Evolutionary conservation across 495 filamentous ascomycete genomes (phyloP), one percentile per base, ranked within the genome.

Genomic region (Tuber brumale): DNA sequence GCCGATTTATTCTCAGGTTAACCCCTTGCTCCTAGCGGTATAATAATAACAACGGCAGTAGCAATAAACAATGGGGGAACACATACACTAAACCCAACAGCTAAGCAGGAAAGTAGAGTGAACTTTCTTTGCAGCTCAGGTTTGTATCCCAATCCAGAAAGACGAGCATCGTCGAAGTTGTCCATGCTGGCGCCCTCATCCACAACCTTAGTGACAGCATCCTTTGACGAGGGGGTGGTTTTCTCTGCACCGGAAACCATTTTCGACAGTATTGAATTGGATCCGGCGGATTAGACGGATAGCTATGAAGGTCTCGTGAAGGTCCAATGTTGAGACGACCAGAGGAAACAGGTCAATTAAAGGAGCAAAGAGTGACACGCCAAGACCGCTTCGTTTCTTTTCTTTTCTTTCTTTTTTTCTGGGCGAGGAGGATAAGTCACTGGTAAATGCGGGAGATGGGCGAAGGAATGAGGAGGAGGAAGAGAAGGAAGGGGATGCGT

Each of bases 11-110:
- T 31, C 27, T 31, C 23, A n/a, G 9, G 12, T 66, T 6, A 66
- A 31, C 57, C 27, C n/a, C 57, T 31, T 31, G 5, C 57, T 16
- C 14, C 12, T 18, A 6, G 27, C 3, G 9, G 57, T 66, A 31
- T 66, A 31, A 66, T 57, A 57, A 51, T 23, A 27, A 39, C 37
- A 39, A 66, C 57, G 57, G 57, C 57, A 66, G 27, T 6, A 16
- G 57, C 14, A 8, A n/a, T 7, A 66, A 66, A 66, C 14, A 31
- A 31, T 4, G n/a, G 16, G 61, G 57, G 21, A 74, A 43, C 6
- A 48, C 77, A 43, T 74, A 80, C 77, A 74, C 77, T 80, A 4
- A 80, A 80, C 37, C 79, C 79, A 44, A 80, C 79, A 45, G 79
- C 78, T 19, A 80, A 74, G 44, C 74, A 77, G 19, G 77, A 80